Evolutionary conservation across 2,329 filamentous ascomycete species (phyloP).

Genomic region (Fusarium drepaniforme): DNA sequence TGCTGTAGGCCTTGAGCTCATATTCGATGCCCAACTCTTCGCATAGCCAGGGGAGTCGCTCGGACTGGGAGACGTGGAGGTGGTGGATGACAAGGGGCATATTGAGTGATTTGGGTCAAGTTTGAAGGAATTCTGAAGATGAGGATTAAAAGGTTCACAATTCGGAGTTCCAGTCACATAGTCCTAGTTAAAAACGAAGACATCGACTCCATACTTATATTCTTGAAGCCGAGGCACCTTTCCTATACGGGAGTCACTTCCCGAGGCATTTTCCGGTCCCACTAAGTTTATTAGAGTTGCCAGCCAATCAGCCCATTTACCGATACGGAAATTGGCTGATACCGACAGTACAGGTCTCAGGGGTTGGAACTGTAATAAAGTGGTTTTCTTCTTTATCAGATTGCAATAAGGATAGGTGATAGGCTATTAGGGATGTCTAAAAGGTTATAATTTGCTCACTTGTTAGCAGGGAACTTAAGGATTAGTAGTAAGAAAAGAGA

Average conservation of each 20-base stretch:
- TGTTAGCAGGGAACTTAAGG: too few relatives aligned
- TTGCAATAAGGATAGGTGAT: too few relatives aligned
- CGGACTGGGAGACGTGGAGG: conserved; percentile 70
- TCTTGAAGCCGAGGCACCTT: background rate
- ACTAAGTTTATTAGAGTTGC: accelerated
- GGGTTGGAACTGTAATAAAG: too few relatives aligned
- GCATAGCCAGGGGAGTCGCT: conserved; percentile 73
- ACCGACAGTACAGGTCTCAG: background rate
- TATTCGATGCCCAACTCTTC: conserved; percentile 73
- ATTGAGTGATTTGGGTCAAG: background rate
- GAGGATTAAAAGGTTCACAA: too few relatives aligned
- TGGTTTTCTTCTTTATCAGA: too few relatives aligned
- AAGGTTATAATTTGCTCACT: too few relatives aligned
- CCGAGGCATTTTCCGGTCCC: conserved; percentile 23
- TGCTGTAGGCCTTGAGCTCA: conserved; percentile 36
- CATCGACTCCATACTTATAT: conserved; percentile 16
- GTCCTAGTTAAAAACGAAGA: background rate
- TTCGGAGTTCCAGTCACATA: background rate
- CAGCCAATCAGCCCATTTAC: conserved; percentile 16
- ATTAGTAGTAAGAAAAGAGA: too few relatives aligned
- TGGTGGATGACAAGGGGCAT: conserved; percentile 62
- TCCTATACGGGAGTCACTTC: background rate
- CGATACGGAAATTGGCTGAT: conserved; percentile 3
- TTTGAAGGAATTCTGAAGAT: background rate
- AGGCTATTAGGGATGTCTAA: too few relatives aligned